Conservation (phyloP, 2,329 filamentous ascomycete genomes). For the Fusarium sp. region DNA sequence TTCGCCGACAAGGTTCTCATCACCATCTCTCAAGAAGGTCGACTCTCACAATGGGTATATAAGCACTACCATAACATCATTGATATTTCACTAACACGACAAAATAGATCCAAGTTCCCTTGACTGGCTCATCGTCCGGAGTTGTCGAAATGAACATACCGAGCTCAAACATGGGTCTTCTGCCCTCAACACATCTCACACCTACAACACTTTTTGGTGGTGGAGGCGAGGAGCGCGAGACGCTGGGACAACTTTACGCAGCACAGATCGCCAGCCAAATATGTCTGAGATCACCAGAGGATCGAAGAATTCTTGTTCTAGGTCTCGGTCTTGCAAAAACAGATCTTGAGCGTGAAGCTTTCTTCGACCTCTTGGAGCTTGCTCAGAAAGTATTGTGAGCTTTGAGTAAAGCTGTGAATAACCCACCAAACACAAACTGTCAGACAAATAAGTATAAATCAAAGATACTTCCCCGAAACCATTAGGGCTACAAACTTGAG, state of each 20-base stretch:
- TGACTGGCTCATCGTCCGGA: slow-evolving; percentile 75
- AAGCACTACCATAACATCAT: neutral
- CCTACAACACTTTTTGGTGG: slow-evolving; percentile 90
- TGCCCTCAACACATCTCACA: slow-evolving; percentile 86
- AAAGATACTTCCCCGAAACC: neutral
- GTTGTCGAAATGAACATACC: slow-evolving; percentile 71
- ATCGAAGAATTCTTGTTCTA: slow-evolving; percentile 71
- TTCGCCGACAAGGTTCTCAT: slow-evolving; percentile 94
- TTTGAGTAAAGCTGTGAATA: neutral
- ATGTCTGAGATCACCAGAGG: slow-evolving; percentile 75
- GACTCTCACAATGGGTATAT: slow-evolving; percentile 89
- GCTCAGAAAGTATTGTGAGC: slow-evolving; percentile 68
- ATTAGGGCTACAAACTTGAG: neutral
- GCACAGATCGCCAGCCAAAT: slow-evolving; percentile 89
- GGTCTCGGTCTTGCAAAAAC: slow-evolving; percentile 70
- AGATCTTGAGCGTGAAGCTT: slow-evolving; percentile 66
- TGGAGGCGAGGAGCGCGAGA: slow-evolving; percentile 82
- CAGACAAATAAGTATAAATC: neutral
- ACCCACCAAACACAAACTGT: too few species aligned
- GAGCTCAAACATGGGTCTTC: slow-evolving; percentile 60
- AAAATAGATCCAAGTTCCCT: slow-evolving; percentile 79
- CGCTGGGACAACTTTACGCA: slow-evolving; percentile 87
- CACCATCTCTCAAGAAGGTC: slow-evolving; percentile 87
- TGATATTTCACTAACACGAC: slow-evolving; percentile 1
- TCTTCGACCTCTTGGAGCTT: slow-evolving; percentile 75